phyloP scores from a whole-genome alignment of 1,284 basidiomycete genomes.

The Violaceomyces palustris region DNA sequence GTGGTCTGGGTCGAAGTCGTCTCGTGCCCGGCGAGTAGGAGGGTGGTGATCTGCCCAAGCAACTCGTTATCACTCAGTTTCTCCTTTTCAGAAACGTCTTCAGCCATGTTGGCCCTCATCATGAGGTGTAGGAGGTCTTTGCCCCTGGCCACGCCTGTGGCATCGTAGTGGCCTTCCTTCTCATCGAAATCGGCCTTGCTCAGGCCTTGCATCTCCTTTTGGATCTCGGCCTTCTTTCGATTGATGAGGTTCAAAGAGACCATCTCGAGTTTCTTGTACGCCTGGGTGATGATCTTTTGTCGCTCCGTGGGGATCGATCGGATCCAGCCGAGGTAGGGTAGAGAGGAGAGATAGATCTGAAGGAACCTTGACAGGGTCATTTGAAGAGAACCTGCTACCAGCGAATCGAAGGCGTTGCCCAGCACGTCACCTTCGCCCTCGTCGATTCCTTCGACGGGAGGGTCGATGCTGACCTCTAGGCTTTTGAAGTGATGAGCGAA shows the following conservation, averaged over 20 bases:
- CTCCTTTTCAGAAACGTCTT: slow-evolving; percentile 25
- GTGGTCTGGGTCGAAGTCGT: slow-evolving; percentile 42
- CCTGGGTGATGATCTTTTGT: slow-evolving; percentile 11
- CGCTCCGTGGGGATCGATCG: slow-evolving; percentile 34
- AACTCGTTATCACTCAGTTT: slow-evolving; percentile 40
- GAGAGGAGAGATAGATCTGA: slow-evolving; percentile 28
- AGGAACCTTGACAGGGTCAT: slow-evolving; percentile 20
- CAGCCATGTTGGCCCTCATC: slow-evolving; percentile 46
- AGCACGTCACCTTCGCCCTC: slow-evolving; percentile 19
- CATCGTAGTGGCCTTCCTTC: slow-evolving; percentile 7
- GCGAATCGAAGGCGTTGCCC: slow-evolving; percentile 18
- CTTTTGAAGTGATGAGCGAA: slow-evolving; percentile 35
- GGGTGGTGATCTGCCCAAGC: slow-evolving; percentile 41
- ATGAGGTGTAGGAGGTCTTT: slow-evolving; percentile 45
- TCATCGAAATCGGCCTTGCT: slow-evolving; percentile 36
- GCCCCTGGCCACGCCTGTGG: slow-evolving; percentile 3
- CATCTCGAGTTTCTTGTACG: slow-evolving; percentile 21
- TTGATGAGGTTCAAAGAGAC: slow-evolving; percentile 31
- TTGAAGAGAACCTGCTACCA: slow-evolving; percentile 20
- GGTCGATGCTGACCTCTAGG: slow-evolving; percentile 12
- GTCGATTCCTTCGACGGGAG: slow-evolving; percentile 2
- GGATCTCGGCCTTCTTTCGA: slow-evolving; percentile 29
- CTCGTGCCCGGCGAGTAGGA: slow-evolving; percentile 49
- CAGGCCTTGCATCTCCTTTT: slow-evolving; percentile 23
- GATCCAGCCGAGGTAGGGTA: slow-evolving; percentile 36